Evolutionary conservation across 176 grass and related monocot genomes (phyloP).

Genomic region (Areca catechu): DNA sequence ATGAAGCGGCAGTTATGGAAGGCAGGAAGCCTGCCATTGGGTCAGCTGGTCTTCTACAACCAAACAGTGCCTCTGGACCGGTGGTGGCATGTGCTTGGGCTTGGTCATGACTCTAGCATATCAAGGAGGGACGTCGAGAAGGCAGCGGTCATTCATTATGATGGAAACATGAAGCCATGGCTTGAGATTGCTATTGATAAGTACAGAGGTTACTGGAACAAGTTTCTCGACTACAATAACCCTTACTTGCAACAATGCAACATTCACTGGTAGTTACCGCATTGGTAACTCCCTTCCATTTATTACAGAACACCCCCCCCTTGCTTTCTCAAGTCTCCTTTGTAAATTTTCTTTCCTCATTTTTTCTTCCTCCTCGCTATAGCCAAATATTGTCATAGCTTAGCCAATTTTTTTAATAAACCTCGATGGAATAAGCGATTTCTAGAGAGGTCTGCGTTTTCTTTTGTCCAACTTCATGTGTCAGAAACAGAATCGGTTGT

Average conservation of each 20-base stretch:
- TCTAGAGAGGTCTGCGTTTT: no score
- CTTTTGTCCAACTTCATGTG: no score
- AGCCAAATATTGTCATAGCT: no score
- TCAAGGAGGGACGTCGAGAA: conserved; percentile 36
- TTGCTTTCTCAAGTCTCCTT: no score
- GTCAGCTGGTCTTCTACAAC: conserved; percentile 75
- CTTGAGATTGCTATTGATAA: conserved; percentile 57
- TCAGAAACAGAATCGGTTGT: no score
- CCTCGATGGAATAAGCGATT: no score
- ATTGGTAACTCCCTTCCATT: no score
- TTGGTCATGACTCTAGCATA: conserved; percentile 33
- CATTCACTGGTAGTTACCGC: conserved; percentile 38
- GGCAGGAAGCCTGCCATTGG: conserved; percentile 57
- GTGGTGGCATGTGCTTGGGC: conserved; percentile 54
- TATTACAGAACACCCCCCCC: no score
- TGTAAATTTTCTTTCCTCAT: no score
- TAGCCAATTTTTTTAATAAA: no score
- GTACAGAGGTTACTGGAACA: conserved; percentile 70
- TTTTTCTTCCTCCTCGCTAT: no score
- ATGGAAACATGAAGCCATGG: conserved; percentile 74
- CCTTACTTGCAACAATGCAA: conserved; percentile 60
- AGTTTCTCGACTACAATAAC: conserved; percentile 48
- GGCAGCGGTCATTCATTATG: conserved; percentile 55
- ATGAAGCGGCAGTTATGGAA: conserved; percentile 51
- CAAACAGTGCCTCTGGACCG: conserved; percentile 50